These are phyloP conservation scores for Malus domestica DNA, from an alignment of 306 rosid species.

Conservation along the genomic window DNA sequence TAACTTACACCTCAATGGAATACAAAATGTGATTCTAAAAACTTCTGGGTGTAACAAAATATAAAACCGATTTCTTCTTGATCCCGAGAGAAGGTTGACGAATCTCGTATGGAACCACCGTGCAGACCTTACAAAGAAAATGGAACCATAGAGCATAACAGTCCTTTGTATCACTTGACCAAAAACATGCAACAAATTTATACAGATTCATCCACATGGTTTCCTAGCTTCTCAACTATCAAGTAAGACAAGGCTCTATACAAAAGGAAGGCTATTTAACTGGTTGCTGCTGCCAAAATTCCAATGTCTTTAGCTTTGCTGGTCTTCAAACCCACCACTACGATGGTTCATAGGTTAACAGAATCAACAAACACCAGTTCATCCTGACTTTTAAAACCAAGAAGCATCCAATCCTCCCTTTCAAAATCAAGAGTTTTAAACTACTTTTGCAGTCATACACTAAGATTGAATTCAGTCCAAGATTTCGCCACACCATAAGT, in stretches of 20 bases:
- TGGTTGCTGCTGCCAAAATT: background rate
- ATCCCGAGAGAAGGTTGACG: background rate
- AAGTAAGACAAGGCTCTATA: background rate
- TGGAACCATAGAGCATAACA: conserved; percentile 1
- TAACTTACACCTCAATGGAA: background rate
- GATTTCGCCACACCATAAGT: background rate
- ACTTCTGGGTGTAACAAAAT: background rate
- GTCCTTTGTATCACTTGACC: conserved; percentile 12
- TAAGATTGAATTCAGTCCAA: background rate
- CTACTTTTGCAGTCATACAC: no score
- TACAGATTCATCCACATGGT: background rate
- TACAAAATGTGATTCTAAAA: background rate
- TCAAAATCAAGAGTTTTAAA: no score
- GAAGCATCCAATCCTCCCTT: background rate
- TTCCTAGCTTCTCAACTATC: conserved; percentile 18
- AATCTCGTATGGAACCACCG: background rate
- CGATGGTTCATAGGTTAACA: background rate
- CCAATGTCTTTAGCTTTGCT: background rate
- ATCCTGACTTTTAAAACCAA: background rate
- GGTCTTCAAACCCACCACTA: no score
- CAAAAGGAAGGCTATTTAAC: background rate
- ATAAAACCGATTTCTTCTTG: background rate
- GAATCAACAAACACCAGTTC: background rate
- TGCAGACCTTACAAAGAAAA: background rate
- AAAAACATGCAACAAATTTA: conserved; percentile 17